phyloP scores from a whole-genome alignment of 345 rosid genomes.

The Dipteronia dyeriana region DNA sequence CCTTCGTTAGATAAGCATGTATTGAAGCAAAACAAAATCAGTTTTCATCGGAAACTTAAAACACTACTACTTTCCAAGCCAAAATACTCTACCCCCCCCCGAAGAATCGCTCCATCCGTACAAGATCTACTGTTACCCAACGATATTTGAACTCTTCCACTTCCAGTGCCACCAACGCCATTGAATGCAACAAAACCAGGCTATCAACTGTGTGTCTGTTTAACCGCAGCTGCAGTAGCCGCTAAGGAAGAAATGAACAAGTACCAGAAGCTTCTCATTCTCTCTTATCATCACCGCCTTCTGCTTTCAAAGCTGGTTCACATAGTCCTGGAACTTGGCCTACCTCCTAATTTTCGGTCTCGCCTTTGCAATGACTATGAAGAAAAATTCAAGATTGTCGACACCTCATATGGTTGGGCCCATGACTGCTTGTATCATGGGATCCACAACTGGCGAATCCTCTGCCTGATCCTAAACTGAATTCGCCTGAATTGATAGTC shows the following conservation, averaged over 20 bases:
- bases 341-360: constrained; percentile 84
- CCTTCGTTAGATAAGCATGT: constrained; percentile 72
- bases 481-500: constrained; percentile 54
- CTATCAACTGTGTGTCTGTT: constrained; percentile 68
- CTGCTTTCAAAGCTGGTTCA: constrained; percentile 83
- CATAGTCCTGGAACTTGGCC: constrained; percentile 81
- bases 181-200: constrained; percentile 60
- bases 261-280: constrained; percentile 86
- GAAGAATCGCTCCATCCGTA: constrained; percentile 47
- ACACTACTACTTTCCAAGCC: constrained; percentile 70
- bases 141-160: constrained; percentile 64
- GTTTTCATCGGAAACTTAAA: constrained; percentile 81
- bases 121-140: constrained; percentile 83
- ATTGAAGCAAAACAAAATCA: constrained; percentile 61
- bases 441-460: constrained; percentile 57
- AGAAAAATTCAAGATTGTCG: constrained; percentile 67
- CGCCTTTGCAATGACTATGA: constrained; percentile 72
- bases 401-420: constrained; percentile 79
- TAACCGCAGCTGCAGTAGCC: constrained; percentile 64
- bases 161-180: constrained; percentile 66
- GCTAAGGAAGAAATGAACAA: constrained; percentile 58
- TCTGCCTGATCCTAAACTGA: constrained; percentile 30
- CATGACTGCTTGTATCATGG: constrained; percentile 89
- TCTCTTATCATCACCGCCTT: constrained; percentile 68
- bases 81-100: constrained; percentile 72